Base-by-base conservation (phyloP, 164 flowering plant genomes). In the Vitis rupestris region DNA sequence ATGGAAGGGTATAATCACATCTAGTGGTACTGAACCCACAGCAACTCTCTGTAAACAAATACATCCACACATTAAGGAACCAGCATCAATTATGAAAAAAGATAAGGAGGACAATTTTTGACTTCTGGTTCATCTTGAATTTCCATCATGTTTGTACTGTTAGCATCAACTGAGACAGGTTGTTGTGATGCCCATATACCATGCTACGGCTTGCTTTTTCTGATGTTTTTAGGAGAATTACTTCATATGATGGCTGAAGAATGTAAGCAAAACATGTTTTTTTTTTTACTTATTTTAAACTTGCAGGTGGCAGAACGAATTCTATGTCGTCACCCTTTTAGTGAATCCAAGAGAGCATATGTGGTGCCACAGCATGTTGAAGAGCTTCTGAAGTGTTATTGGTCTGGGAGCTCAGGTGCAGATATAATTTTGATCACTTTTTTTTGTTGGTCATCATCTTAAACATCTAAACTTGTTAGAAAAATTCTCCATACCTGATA, bases 291-390 rank as follows among this genome's bases (percentile, higher is more conserved):
- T 11, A 55, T 59, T 59, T 54, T 64, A 27, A 48, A 54, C 53
- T 53, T 74, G 49, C 80, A 90, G 97, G 90, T 83, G 17, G 93
- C 81, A 37, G 95, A 92, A 78, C 72, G 98, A 50, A 84, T 96
- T 47, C 73, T 96, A 56, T 96, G 99, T 68, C 97, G 99, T 61
- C 99, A 93, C 77, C 99, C 99, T 52, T 96, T 96, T 71, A 93
- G 73, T 75, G 99, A 96, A 83, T 96, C 99, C 19, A 93, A 96
- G 79, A 85, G 99, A 79, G 99, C 99, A 30, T 93, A 90, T 81
- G 97, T 96, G 74, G 97, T 96, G 50, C 99, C 99, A 6, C 95
- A 96, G 71, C 83, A 68, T 27, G 96, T 96, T 63, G 99, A 93
- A 82, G 99, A 96, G 83, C 97, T 96, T 67, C 72, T 93, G 66